Conservation (phyloP, 2,329 filamentous ascomycete species). For the Diaporthe sp. region DNA sequence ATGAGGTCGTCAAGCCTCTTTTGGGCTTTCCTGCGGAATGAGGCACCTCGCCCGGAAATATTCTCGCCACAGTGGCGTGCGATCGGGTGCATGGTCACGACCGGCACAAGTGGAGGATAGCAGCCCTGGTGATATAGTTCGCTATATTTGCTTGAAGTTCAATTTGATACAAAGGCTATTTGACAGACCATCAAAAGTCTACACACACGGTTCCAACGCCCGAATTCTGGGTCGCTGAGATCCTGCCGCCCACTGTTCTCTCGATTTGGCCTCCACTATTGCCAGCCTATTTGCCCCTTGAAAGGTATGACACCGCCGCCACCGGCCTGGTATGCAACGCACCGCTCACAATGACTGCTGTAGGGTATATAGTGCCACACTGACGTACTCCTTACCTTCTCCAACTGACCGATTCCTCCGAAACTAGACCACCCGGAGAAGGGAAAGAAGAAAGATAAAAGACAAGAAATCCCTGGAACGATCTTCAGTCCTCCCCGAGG, state of each 20-base stretch:
- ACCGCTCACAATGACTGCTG: conserved; percentile 9
- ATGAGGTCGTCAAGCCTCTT: conserved; percentile 81
- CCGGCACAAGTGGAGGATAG: not conserved
- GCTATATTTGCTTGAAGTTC: not conserved
- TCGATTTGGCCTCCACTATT: not conserved
- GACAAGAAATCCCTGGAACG: not conserved
- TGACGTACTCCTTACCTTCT: not conserved
- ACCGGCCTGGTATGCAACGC: conserved; percentile 15
- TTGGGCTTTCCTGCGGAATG: conserved; percentile 63
- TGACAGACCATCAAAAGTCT: conserved; percentile 5
- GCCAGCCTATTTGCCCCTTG: not conserved
- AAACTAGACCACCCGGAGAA: not conserved
- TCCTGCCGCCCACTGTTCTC: not conserved
- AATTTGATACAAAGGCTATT: conserved; percentile 6
- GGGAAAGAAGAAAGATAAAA: not conserved
- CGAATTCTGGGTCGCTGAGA: not conserved
- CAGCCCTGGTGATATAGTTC: not conserved
- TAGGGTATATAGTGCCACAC: conserved; percentile 26
- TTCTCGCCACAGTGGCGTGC: not conserved
- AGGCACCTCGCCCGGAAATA: conserved; percentile 36
- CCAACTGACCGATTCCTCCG: not conserved
- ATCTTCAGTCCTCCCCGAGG: conserved; percentile 76
- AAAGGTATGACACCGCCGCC: conserved; percentile 15
- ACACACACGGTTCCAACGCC: not conserved
- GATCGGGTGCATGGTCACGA: not conserved